Base-by-base conservation (phyloP, 2,329 filamentous ascomycete genomes). In the Colletotrichum australisinense region DNA sequence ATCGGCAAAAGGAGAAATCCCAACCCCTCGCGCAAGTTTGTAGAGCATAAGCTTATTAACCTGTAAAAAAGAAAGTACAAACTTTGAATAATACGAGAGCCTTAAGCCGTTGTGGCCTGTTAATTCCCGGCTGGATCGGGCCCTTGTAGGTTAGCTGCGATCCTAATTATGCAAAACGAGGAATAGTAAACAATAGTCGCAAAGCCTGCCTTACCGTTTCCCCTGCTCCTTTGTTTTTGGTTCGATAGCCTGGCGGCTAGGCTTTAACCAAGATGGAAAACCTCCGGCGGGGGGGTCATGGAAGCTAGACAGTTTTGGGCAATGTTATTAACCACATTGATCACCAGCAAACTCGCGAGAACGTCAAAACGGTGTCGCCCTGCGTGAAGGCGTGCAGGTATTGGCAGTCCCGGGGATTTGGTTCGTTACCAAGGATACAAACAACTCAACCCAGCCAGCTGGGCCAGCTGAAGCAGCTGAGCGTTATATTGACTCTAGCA, bases 21-120 rank as follows among this genome's bases (percentile, higher is more conserved):
- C 32, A 24, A 26, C 38, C 14, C 65, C 65, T 22, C 60, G 69
- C 7, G 53, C 69, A 11, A 72, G 69, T 22, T 53, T 69, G 19
- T 72, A 55, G 14, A 16, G 9, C 12, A 7, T 38, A 49, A 49
- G 42, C 42, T 49, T 49, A 22, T 49, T 49, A 49, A 9, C 19
- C 42, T 49, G 42, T 26, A 26, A 55, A 26, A 55, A 53, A n/a
- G 22, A 26, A 55, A 26, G 52, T 1, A 55, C 22, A 28, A 55
- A 24, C 16, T 7, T 42, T 49, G 42, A 49, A n/a, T 22, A 49
- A 8, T n/a, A n/a, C 42, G 19, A n/a, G 42, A 22, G 42, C 19
- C 42, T 49, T 49, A 2, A 46, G 42, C 42, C 42, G 42, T 49
- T 49, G 42, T 49, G 19, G 42, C 42, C 16, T 49, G 42, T n/a